These are phyloP conservation scores for Boletellus deceptivus DNA, from an alignment of 1,284 basidiomycete genomes.

Conservation along the genomic window DNA sequence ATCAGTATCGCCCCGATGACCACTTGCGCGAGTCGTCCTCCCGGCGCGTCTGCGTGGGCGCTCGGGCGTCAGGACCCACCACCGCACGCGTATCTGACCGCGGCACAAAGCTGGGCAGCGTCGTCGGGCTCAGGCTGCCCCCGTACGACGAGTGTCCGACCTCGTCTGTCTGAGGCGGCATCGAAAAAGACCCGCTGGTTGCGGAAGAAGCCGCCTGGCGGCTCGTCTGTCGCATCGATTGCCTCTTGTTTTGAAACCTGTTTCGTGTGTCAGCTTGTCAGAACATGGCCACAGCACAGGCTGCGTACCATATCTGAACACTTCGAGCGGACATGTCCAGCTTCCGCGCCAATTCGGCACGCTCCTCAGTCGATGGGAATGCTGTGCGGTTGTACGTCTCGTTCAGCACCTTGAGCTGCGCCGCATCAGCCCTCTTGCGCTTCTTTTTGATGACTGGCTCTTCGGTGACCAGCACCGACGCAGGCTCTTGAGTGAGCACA, in stretches of 20 bases:
- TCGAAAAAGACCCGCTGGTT: constrained; percentile 45
- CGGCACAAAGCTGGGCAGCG: constrained; percentile 39
- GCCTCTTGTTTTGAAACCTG: constrained; percentile 85
- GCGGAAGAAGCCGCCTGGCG: constrained; percentile 53
- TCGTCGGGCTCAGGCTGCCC: constrained; percentile 35
- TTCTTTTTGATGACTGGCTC: constrained; percentile 80
- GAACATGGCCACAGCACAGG: constrained; percentile 12
- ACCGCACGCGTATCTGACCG: constrained; percentile 39
- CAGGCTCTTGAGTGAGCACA: constrained; percentile 34
- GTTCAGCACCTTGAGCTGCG: constrained; percentile 75
- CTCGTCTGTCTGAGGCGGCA: constrained; percentile 40
- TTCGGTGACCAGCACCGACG: constrained; percentile 38
- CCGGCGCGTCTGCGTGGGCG: constrained; percentile 34
- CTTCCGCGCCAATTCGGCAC: constrained; percentile 68
- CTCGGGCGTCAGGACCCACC: constrained; percentile 36
- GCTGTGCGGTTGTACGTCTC: constrained; percentile 77
- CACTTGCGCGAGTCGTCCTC: constrained; percentile 48
- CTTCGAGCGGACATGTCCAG: constrained; percentile 80
- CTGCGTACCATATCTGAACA: constrained; percentile 76
- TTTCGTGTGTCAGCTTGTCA: constrained; percentile 19
- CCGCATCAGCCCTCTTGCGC: constrained; percentile 77
- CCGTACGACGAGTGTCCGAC: constrained; percentile 32
- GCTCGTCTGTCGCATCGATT: constrained; percentile 73
- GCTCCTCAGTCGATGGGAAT: constrained; percentile 81
- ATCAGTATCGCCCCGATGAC: constrained; percentile 44